Base-by-base conservation (phyloP, 2,329 filamentous ascomycete species). In the Samsoniella hepiali region DNA sequence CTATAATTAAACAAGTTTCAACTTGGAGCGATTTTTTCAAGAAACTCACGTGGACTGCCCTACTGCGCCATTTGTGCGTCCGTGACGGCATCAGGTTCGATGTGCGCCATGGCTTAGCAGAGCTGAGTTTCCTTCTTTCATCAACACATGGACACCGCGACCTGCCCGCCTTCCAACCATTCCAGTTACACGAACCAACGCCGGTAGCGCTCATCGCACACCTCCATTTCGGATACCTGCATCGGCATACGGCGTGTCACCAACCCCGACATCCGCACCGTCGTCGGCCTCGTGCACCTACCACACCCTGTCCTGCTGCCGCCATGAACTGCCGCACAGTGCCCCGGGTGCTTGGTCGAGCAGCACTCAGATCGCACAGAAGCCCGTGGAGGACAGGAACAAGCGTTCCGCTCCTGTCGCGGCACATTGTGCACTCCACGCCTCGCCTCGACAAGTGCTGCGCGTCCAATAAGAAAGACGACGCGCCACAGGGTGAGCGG, bases 361-460 rank as follows among this genome's bases (percentile, higher is more conserved):
- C 42, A 36, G 40, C 42, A 17, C 15, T 47, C 10, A 1, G 8
- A 22, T 5, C 32, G 9, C 40, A 27, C 7, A 9, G 11, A 10
- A 11, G 11, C 5, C 13, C 31, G 6, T 27, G 42, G 11, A 34
- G 15, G 6, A 9, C 31, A 5, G 11, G 10, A 29, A 8, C 42
- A 22, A 11, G n/a, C 31, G 32, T 5, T 9, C n/a, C 55, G 0
- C 17, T 17, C 10, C 5, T 17, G 3, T 29, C 55, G 5, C 55
- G 55, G 29, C 49, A 59, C 27, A 9, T 53, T 1, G 3, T 31
- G 6, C 50, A 32, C 40, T 42, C 47, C 29, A 34, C 22, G 49
- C 17, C 58, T 15, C 51, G 50, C 2, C n/a, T n/a, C 4, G 59
- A 62, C 50, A 62, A 62, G 32, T 56, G 59, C 59, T 62, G 59